Percentiles rank a stretch among this genome's conserved stretches.
phyloP scores from a whole-genome alignment of 2,329 filamentous ascomycete genomes.

The Aspergillus hortae region DNA sequence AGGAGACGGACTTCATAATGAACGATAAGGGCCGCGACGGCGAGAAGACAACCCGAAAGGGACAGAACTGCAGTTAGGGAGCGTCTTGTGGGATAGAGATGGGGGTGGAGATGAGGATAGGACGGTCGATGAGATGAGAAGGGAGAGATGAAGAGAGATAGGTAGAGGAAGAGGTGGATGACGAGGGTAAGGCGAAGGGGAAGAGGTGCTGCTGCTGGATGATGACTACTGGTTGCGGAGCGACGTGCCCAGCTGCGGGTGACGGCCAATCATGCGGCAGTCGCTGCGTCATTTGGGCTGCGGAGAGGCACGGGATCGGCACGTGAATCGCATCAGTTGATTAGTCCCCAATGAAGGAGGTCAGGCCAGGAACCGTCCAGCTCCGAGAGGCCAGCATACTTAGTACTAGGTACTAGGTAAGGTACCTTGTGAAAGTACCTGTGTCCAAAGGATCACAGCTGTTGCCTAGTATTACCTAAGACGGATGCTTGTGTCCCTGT shows the following conservation, averaged over 20 bases:
- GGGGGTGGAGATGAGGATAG: conserved; percentile 16
- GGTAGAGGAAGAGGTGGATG: conserved; percentile 3
- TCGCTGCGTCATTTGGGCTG: conserved; percentile 20
- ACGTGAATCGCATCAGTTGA: conserved; percentile 14
- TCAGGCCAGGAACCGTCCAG: neutral
- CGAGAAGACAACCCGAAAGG: conserved; percentile 7
- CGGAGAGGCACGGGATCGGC: conserved; percentile 12
- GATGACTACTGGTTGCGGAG: conserved; percentile 21
- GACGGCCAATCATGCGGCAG: conserved; percentile 16
- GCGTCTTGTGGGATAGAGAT: neutral
- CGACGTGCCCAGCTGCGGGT: conserved; percentile 9
- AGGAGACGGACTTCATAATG: conserved; percentile 78
- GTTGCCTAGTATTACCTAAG: too few species aligned
- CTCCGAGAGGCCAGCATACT: neutral
- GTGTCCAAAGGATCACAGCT: too few species aligned
- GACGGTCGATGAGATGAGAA: conserved; percentile 29
- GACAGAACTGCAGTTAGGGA: conserved; percentile 21
- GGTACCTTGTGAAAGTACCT: neutral
- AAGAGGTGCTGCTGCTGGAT: conserved; percentile 18
- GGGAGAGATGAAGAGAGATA: conserved; percentile 21
- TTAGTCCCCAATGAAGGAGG: neutral
- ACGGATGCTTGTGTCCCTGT: too few species aligned
- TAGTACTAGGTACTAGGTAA: too few species aligned
- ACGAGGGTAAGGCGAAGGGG: conserved; percentile 19
- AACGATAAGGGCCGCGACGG: conserved; percentile 6